Percentiles rank a stretch among this genome's conserved stretches.
Evolutionary conservation across 768 basidiomycete species (phyloP).

Genomic region (Porpolomopsis calyptriformis): DNA sequence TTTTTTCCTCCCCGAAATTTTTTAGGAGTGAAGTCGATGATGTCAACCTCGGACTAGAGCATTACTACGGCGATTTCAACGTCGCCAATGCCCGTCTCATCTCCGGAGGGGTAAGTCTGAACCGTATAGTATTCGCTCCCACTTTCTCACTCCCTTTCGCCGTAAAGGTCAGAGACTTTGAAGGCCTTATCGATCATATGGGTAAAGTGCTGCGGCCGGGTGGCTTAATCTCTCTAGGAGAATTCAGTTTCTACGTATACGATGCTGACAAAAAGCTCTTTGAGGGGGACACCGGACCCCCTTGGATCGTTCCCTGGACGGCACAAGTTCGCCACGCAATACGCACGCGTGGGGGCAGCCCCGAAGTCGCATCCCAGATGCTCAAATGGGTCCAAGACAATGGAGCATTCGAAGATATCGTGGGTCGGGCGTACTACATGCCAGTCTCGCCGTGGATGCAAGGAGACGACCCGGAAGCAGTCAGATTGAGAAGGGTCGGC

Average conservation of each 20-base stretch:
- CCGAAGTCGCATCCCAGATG: conserved; percentile 50
- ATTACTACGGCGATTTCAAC: conserved; percentile 71
- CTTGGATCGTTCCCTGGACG: conserved; percentile 59
- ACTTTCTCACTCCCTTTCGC: background rate
- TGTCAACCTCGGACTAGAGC: conserved; percentile 74
- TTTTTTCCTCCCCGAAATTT: too few relatives aligned
- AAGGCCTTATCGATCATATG: conserved; percentile 54
- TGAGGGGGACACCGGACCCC: conserved; percentile 32
- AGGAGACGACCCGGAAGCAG: conserved; percentile 23
- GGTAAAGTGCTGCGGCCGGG: conserved; percentile 56
- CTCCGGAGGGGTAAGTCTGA: conserved; percentile 52
- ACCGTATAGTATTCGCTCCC: background rate
- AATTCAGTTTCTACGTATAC: conserved; percentile 61
- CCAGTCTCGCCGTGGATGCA: conserved; percentile 45
- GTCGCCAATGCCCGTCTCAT: conserved; percentile 65
- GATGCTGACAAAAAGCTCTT: conserved; percentile 36
- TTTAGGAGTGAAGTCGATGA: conserved; percentile 74
- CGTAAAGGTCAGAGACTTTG: conserved; percentile 60
- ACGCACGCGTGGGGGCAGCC: conserved; percentile 44
- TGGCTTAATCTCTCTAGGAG: conserved; percentile 54
- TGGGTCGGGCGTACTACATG: conserved; percentile 49
- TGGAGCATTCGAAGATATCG: conserved; percentile 47
- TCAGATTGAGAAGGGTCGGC: conserved; percentile 25
- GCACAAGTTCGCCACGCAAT: conserved; percentile 43
- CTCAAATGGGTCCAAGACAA: conserved; percentile 46